These are phyloP conservation scores for Calocybe cyanea DNA, from an alignment of 768 basidiomycete species.

Conservation along the genomic window DNA sequence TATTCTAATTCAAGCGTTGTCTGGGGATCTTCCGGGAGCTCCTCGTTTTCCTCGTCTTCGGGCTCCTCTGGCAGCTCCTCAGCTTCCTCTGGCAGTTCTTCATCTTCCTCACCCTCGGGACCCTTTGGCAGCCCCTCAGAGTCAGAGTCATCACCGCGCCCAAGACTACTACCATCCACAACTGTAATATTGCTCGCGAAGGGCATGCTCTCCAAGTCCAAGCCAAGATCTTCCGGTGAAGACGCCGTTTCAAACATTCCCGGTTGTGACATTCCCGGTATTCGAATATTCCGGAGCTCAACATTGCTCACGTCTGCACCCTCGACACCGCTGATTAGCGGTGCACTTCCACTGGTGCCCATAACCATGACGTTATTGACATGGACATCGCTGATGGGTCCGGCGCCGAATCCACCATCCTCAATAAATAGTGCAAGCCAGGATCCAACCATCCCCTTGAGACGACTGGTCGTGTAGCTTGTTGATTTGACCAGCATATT, in stretches of 20 bases:
- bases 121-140: too few relatives aligned
- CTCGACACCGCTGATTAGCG: constrained; percentile 9
- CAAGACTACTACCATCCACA: background rate
- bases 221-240: constrained; percentile 6
- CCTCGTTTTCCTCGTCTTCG: too few relatives aligned
- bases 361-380: constrained; percentile 14
- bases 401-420: constrained; percentile 14
- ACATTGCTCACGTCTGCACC: constrained; percentile 14
- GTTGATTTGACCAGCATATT: constrained; percentile 16
- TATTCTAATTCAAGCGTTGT: too few relatives aligned
- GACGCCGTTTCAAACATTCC: constrained; percentile 2
- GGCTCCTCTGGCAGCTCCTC: too few relatives aligned
- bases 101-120: too few relatives aligned
- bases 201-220: background rate
- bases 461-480: constrained; percentile 11
- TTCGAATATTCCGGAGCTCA: constrained; percentile 9
- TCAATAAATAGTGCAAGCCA: constrained; percentile 15
- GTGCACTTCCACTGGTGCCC: constrained; percentile 7
- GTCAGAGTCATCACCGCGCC: too few relatives aligned
- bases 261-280: constrained; percentile 5
- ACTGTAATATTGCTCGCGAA: constrained; percentile 12
- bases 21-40: too few relatives aligned
- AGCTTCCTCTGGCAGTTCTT: too few relatives aligned
- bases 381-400: constrained; percentile 13
- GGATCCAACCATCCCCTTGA: constrained; percentile 13